Conservation (phyloP, 371 early-diverging fungal genomes). For the Saksenaea vasiformis region DNA sequence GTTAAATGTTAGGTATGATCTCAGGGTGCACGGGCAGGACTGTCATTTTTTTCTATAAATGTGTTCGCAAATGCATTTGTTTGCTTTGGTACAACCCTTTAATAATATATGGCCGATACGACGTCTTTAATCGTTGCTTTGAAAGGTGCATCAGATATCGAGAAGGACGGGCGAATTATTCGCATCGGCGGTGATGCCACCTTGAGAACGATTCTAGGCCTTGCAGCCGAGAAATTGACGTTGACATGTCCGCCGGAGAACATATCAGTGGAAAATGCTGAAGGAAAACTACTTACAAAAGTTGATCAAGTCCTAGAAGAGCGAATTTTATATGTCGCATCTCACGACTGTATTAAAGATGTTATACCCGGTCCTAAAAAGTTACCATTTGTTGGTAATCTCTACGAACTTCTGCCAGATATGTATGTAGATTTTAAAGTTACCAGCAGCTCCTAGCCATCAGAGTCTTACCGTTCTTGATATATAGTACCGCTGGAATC, state of each 20-base stretch:
- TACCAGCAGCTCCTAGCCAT: too few species aligned
- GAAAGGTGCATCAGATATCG: constrained; percentile 20
- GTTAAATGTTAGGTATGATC: too few species aligned
- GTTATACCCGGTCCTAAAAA: constrained; percentile 30
- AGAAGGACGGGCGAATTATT: constrained; percentile 32
- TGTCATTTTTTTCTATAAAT: too few species aligned
- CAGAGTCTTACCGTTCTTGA: not conserved
- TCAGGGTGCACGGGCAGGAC: too few species aligned
- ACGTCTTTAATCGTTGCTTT: constrained; percentile 33
- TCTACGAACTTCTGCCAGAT: constrained; percentile 39
- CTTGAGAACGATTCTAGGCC: constrained; percentile 25
- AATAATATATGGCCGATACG: not conserved
- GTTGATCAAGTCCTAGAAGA: constrained; percentile 27
- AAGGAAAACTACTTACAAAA: constrained; percentile 18
- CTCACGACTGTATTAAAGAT: constrained; percentile 22
- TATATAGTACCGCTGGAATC: constrained; percentile 25
- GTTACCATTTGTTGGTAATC: constrained; percentile 38
- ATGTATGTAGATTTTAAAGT: constrained; percentile 16
- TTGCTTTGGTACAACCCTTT: too few species aligned
- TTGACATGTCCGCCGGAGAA: constrained; percentile 12
- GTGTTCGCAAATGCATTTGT: too few species aligned
- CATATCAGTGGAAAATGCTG: constrained; percentile 14
- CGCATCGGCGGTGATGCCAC: constrained; percentile 28
- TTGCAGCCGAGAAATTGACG: constrained; percentile 32
- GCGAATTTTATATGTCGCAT: constrained; percentile 26